Evolutionary conservation across 116 monocot species (phyloP).

Genomic region (Posidonia oceanica): DNA sequence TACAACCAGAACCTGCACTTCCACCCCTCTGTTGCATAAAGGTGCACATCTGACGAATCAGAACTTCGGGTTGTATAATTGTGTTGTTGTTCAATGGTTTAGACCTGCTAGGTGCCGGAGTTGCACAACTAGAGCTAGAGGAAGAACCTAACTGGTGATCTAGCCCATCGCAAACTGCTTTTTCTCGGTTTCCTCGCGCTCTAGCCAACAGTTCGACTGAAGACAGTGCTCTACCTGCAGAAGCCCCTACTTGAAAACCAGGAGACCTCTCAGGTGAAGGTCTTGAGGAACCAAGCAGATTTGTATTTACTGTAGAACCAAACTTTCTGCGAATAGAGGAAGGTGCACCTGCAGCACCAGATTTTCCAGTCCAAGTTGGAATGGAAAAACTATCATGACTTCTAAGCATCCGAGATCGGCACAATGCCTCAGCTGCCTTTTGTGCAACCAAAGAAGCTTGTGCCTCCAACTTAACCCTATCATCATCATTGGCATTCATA

Average conservation of each 20-base stretch:
- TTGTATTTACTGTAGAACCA: constrained; percentile 43
- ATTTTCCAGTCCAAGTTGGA: constrained; percentile 90
- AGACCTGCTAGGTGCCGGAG: constrained; percentile 1
- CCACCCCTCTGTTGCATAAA: constrained; percentile 83
- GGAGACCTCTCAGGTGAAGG: constrained; percentile 16
- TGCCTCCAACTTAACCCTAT: constrained; percentile 58
- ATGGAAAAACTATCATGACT: constrained; percentile 66
- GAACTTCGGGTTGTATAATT: constrained; percentile 58
- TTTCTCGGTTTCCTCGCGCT: constrained; percentile 47
- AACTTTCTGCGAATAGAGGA: constrained; percentile 44
- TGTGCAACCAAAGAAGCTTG: constrained; percentile 80
- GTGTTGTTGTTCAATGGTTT: constrained; percentile 13
- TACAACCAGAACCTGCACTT: constrained; percentile 32
- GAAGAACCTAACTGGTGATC: constrained; percentile 33
- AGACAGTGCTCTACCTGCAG: constrained; percentile 46
- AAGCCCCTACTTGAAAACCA: constrained; percentile 36
- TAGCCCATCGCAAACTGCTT: constrained; percentile 44
- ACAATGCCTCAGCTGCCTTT: constrained; percentile 77
- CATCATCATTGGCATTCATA: constrained; percentile 68
- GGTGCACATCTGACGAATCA: constrained; percentile 74
- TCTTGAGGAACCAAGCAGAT: constrained; percentile 18
- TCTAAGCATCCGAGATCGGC: constrained; percentile 60
- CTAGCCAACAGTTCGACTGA: constrained; percentile 71
- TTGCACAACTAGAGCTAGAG: constrained; percentile 16
- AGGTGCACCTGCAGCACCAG: constrained; percentile 84